These are phyloP conservation scores for Biscogniauxia mediterranea DNA, from an alignment of 2,329 filamentous ascomycete species.

Conservation along the genomic window DNA sequence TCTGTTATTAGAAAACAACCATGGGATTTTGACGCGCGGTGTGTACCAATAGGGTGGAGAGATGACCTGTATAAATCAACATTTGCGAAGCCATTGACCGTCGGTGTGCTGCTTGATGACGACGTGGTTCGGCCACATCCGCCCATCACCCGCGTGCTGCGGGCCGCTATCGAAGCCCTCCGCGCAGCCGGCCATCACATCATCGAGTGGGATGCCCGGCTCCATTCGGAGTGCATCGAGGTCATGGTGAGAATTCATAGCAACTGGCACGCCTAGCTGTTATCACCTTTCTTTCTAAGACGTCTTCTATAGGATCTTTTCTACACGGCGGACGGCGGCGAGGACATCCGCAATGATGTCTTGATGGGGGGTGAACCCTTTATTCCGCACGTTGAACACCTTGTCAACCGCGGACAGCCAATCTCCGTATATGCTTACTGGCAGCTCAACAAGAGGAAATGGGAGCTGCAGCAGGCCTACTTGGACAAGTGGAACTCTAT, in stretches of 20 bases:
- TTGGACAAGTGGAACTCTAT: slow-evolving; percentile 56
- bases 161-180: slow-evolving; percentile 38
- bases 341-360: slow-evolving; percentile 59
- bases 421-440: slow-evolving; percentile 66
- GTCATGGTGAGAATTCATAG: slow-evolving; percentile 43
- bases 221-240: slow-evolving; percentile 54
- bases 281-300: slow-evolving; percentile 1
- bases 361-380: slow-evolving; percentile 56
- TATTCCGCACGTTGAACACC: slow-evolving; percentile 55
- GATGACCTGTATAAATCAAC: slow-evolving; percentile 39
- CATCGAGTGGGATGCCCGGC: slow-evolving; percentile 48
- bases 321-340: slow-evolving; percentile 61
- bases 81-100: slow-evolving; percentile 44
- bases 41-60: slow-evolving; percentile 53
- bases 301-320: slow-evolving; percentile 49
- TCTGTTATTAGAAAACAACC: slow-evolving; percentile 46
- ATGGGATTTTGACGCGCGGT: slow-evolving; percentile 55
- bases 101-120: slow-evolving; percentile 42
- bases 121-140: slow-evolving; percentile 55
- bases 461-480: slow-evolving; percentile 51
- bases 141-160: slow-evolving; percentile 46
- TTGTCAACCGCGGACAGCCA: slow-evolving; percentile 50
- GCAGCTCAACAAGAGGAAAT: slow-evolving; percentile 62
- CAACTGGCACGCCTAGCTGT: no score
- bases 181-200: slow-evolving; percentile 51